These are phyloP conservation scores for Lasiodiplodia sp. DNA, from an alignment of 2,329 filamentous ascomycete species.

Conservation along the genomic window DNA sequence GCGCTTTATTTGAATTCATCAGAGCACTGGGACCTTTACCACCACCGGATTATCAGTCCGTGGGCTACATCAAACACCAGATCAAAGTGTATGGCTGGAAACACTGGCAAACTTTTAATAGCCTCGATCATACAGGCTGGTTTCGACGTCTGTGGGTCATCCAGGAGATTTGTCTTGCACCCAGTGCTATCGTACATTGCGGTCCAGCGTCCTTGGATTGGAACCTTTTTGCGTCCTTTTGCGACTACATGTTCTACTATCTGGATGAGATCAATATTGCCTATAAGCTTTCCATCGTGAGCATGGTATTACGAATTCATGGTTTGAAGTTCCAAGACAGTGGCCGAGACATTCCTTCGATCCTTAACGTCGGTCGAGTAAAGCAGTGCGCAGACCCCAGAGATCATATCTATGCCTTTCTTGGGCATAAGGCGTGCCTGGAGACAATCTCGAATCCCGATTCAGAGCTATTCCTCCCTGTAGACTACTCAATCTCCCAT, in stretches of 20 bases:
- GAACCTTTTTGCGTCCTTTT: neutral
- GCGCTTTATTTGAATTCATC: neutral
- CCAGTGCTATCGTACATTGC: neutral
- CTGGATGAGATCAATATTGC: too few species aligned
- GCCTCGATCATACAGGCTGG: neutral
- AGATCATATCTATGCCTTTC: neutral
- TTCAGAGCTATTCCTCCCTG: neutral
- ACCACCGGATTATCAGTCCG: neutral
- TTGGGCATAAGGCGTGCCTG: neutral
- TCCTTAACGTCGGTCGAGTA: too few species aligned
- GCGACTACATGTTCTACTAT: neutral
- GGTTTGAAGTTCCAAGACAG: too few species aligned
- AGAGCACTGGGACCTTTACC: neutral
- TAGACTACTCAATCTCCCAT: neutral
- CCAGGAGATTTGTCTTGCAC: slow-evolving; percentile 8
- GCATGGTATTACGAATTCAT: too few species aligned
- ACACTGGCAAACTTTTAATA: rapidly evolving
- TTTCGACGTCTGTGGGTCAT: neutral
- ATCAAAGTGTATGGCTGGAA: neutral
- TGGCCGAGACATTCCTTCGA: too few species aligned
- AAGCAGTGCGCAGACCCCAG: too few species aligned
- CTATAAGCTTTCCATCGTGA: too few species aligned
- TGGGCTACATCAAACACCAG: neutral
- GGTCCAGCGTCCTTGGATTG: neutral
- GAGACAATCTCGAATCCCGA: neutral